Conservation (phyloP, 1,139 yeast genomes). For the Suhomyces terraborum region DNA sequence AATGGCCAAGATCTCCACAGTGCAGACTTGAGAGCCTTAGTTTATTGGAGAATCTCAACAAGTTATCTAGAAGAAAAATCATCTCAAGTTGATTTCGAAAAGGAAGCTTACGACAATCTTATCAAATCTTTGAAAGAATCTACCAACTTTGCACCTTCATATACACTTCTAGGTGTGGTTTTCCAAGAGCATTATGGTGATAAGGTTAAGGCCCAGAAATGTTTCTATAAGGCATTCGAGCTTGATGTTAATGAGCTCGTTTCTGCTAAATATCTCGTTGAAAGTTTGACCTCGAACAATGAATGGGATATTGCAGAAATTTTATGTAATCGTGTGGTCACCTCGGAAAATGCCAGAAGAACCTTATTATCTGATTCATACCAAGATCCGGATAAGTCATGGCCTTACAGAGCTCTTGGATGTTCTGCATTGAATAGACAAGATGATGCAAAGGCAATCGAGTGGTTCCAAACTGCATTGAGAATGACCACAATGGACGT, state of each 20-base stretch:
- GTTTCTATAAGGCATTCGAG: constrained; percentile 89
- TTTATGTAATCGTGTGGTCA: constrained; percentile 62
- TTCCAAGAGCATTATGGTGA: constrained; percentile 64
- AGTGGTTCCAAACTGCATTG: constrained; percentile 84
- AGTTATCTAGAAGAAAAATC: constrained; percentile 39
- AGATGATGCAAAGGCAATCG: constrained; percentile 78
- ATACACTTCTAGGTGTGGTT: constrained; percentile 74
- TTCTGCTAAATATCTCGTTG: constrained; percentile 74
- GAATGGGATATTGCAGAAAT: constrained; percentile 90
- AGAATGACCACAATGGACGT: constrained; percentile 66
- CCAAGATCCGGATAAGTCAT: constrained; percentile 43
- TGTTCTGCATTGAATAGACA: constrained; percentile 71
- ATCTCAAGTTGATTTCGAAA: constrained; percentile 33
- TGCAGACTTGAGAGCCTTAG: constrained; percentile 57
- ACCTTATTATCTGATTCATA: constrained; percentile 42
- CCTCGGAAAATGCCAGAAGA: constrained; percentile 62
- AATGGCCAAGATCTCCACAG: constrained; percentile 55
- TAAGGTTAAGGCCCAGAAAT: constrained; percentile 70
- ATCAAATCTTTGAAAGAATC: constrained; percentile 65
- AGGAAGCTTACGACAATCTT: constrained; percentile 51
- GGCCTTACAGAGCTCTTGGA: constrained; percentile 93
- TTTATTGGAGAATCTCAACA: constrained; percentile 73
- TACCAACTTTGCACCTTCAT: constrained; percentile 71
- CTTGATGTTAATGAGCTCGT: constrained; percentile 72
- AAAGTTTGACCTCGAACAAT: constrained; percentile 59